Conservation (phyloP, 441 rosid genomes). For the Gossypium davidsonii region DNA sequence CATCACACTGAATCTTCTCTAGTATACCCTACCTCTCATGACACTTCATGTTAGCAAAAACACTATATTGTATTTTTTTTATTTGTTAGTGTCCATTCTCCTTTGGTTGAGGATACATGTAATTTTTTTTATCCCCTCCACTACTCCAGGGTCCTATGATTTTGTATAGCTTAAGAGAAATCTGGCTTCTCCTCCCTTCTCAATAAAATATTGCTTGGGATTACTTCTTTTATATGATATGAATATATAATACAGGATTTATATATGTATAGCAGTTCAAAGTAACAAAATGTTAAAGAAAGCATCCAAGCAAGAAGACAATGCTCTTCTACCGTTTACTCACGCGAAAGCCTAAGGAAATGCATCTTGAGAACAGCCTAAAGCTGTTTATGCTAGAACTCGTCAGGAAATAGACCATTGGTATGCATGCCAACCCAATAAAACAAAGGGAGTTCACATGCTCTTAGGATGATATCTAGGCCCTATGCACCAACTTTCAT, state of each 20-base stretch:
- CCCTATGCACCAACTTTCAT: not conserved
- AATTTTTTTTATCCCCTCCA: constrained; percentile 15
- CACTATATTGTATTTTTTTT: constrained; percentile 24
- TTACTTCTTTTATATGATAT: not conserved
- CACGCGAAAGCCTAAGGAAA: not conserved
- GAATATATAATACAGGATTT: not conserved
- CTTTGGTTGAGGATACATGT: constrained; percentile 21
- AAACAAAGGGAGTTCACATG: not conserved
- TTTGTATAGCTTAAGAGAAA: constrained; percentile 40
- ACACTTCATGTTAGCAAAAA: constrained; percentile 3
- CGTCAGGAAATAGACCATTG: not conserved
- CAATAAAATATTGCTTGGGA: constrained; percentile 22
- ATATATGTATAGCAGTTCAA: too few relatives aligned
- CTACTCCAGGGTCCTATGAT: constrained; percentile 13
- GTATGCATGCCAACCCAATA: not conserved
- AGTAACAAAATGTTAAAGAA: too few relatives aligned
- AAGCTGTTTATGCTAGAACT: constrained; percentile 4
- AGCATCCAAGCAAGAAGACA: too few relatives aligned
- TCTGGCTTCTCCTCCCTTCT: constrained; percentile 31
- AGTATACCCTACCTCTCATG: constrained; percentile 3
- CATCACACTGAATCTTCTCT: constrained; percentile 22
- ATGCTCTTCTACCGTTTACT: not conserved
- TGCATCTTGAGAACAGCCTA: constrained; percentile 15
- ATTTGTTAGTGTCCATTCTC: constrained; percentile 11
- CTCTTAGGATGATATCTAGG: too few relatives aligned